Evolutionary conservation across 164 flowering plant genomes (phyloP).

Genomic region (Macadamia tetraphylla): DNA sequence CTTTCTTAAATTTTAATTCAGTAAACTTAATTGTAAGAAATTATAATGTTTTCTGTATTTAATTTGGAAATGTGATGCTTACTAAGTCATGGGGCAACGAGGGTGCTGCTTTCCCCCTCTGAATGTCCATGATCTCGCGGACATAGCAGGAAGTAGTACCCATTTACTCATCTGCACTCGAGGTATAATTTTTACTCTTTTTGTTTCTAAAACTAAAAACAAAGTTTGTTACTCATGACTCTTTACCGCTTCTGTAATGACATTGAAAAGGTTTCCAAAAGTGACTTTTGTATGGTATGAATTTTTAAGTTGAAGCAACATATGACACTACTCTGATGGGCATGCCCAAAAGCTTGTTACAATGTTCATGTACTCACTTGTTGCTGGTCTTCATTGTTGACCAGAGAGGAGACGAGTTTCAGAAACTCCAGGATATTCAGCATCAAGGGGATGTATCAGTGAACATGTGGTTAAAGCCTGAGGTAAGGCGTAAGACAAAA

Average conservation of each 20-base stretch:
- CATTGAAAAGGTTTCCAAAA: not conserved
- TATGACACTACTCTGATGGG: too few species aligned
- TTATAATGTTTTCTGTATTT: too few species aligned
- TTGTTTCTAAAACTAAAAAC: too few species aligned
- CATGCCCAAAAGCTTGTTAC: not conserved
- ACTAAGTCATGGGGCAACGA: too few species aligned
- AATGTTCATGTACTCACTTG: not conserved
- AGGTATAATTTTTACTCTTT: not conserved
- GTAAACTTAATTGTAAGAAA: too few species aligned
- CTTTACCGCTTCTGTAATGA: not conserved
- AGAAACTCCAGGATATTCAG: conserved; percentile 32
- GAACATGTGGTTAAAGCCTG: conserved; percentile 77
- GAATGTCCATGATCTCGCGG: too few species aligned
- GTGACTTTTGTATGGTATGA: not conserved
- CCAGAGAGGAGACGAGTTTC: conserved; percentile 49
- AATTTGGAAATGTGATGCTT: too few species aligned
- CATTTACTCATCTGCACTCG: too few species aligned
- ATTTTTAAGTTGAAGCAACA: too few species aligned
- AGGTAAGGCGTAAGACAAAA: conserved; percentile 76
- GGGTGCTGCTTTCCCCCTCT: too few species aligned
- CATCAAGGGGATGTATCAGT: conserved; percentile 49
- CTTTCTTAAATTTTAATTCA: too few species aligned
- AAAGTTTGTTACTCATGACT: not conserved
- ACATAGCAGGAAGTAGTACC: not conserved
- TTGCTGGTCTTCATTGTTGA: conserved; percentile 2